A percentile compares a stretch with the other conserved stretches of the same genome.
Evolutionary conservation across 2,329 filamentous ascomycete genomes (phyloP).

Genomic region (Fusarium subtropicale): DNA sequence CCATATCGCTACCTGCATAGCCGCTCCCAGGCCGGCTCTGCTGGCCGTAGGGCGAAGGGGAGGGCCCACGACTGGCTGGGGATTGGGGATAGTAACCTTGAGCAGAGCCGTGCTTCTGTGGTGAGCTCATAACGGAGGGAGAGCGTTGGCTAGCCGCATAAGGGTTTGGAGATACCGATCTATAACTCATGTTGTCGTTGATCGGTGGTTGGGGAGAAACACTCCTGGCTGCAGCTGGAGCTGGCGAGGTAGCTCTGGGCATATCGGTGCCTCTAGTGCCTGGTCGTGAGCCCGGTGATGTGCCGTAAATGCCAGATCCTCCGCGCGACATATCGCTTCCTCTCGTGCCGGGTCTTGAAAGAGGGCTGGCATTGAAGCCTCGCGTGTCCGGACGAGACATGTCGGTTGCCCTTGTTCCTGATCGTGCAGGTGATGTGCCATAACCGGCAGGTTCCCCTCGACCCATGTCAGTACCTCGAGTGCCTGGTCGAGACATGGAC

Average conservation of each 20-base stretch:
- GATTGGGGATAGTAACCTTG: constrained; percentile 66
- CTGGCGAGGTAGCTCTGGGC: constrained; percentile 74
- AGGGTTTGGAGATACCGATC: constrained; percentile 73
- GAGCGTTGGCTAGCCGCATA: constrained; percentile 59
- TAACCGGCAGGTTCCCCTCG: constrained; percentile 47
- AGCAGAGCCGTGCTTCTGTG: constrained; percentile 61
- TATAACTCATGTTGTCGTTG: constrained; percentile 56
- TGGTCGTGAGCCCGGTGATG: constrained; percentile 63
- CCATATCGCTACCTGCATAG: constrained; percentile 68
- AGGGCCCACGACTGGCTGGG: constrained; percentile 59
- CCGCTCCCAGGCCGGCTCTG: constrained; percentile 64
- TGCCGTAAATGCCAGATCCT: constrained; percentile 47
- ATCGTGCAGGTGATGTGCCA: constrained; percentile 38
- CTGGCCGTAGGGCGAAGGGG: constrained; percentile 62
- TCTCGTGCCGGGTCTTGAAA: constrained; percentile 55
- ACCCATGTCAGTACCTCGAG: constrained; percentile 40
- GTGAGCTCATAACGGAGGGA: constrained; percentile 55
- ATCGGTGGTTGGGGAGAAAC: constrained; percentile 71
- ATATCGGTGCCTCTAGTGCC: constrained; percentile 69
- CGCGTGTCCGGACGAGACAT: constrained; percentile 39
- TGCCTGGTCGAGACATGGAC: constrained; percentile 42
- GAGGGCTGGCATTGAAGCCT: constrained; percentile 51
- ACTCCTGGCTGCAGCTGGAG: constrained; percentile 73
- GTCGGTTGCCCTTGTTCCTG: constrained; percentile 42
- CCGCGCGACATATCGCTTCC: constrained; percentile 52